Conservation (phyloP, 306 rosid genomes). For the Mimosa pudica region DNA sequence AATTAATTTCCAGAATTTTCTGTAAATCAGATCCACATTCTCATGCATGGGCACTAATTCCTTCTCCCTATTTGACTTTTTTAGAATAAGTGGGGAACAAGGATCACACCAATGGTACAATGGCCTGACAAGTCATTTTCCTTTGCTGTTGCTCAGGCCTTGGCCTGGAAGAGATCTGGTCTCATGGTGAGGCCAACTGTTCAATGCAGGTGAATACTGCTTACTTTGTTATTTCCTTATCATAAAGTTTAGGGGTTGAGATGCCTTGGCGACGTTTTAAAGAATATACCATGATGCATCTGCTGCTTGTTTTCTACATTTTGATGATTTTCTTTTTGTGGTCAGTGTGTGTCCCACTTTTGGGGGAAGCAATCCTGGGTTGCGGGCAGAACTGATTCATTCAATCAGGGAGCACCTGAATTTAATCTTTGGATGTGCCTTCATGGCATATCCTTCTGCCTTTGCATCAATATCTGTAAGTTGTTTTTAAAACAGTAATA, state of each 20-base stretch:
- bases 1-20: slow-evolving; percentile 12
- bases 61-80: slow-evolving; percentile 15
- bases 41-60: slow-evolving; percentile 34
- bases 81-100: slow-evolving; percentile 94
- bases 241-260: not conserved
- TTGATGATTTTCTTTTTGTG: slow-evolving; percentile 23
- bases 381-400: slow-evolving; percentile 85
- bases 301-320: slow-evolving; percentile 22
- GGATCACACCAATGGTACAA: slow-evolving; percentile 84
- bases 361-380: slow-evolving; percentile 97
- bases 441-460: slow-evolving; percentile 75
- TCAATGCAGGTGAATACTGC: slow-evolving; percentile 71
- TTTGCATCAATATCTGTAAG: slow-evolving; percentile 92
- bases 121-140: slow-evolving; percentile 97
- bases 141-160: slow-evolving; percentile 82
- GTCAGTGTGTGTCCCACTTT: slow-evolving; percentile 83
- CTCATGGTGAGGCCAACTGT: slow-evolving; percentile 90
- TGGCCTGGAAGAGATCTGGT: slow-evolving; percentile 98
- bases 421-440: slow-evolving; percentile 78
- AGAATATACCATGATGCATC: not conserved
- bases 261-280: not conserved
- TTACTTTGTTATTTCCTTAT: not conserved
- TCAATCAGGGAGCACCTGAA: slow-evolving; percentile 76
- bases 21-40: slow-evolving; percentile 17
- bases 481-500: slow-evolving; percentile 30